phyloP scores from a whole-genome alignment of 257 asterid species.

The Striga asiatica region DNA sequence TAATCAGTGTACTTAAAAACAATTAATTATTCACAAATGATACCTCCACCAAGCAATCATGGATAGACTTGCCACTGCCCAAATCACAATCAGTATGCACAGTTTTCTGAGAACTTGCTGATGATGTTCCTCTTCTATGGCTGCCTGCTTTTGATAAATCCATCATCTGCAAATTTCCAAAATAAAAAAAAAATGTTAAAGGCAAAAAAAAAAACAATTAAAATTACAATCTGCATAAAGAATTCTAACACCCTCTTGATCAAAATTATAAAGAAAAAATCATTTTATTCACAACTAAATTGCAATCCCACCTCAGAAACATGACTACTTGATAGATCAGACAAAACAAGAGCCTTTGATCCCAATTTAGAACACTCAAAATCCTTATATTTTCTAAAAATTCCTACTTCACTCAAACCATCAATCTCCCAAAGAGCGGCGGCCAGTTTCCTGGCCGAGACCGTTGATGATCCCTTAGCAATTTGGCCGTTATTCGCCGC shows the following conservation, averaged over 20 bases:
- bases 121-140: conserved; percentile 70
- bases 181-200: conserved; percentile 12
- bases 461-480: conserved; percentile 28
- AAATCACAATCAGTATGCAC: conserved; percentile 27
- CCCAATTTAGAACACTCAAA: conserved; percentile 36
- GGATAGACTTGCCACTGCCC: conserved; percentile 33
- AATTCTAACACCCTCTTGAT: conserved; percentile 1
- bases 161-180: conserved; percentile 51
- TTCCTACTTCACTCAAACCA: conserved; percentile 43
- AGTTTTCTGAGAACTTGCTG: conserved; percentile 62
- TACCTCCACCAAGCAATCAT: conserved; percentile 60
- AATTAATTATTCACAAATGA: neutral
- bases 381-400: conserved; percentile 27
- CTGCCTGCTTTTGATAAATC: conserved; percentile 32
- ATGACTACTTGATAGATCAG: conserved; percentile 50
- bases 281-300: conserved; percentile 8
- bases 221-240: conserved; percentile 11
- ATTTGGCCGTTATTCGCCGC: conserved; percentile 32
- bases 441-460: conserved; percentile 75
- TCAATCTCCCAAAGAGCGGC: conserved; percentile 85
- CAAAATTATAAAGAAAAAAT: neutral
- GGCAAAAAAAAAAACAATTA: neutral
- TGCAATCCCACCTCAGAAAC: conserved; percentile 58
- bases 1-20: neutral
- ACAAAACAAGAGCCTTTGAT: conserved; percentile 34